phyloP scores from a whole-genome alignment of 306 rosid genomes.

The Medicago arabica region DNA sequence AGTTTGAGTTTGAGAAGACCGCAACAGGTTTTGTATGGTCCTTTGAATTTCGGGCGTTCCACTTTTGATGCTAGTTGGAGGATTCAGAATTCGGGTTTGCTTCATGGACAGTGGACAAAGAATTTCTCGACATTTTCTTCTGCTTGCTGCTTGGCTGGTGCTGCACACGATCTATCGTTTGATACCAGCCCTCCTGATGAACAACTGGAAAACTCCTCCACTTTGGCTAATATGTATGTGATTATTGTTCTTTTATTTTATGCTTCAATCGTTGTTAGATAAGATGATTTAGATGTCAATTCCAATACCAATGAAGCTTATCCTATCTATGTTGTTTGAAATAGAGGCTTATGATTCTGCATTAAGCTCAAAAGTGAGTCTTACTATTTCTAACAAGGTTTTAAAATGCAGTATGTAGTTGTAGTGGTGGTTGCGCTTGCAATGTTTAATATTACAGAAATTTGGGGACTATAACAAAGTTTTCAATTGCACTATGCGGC shows the following conservation, averaged over 20 bases:
- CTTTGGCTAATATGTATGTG: conserved; percentile 61
- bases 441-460: background rate
- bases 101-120: conserved; percentile 53
- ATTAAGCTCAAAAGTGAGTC: background rate
- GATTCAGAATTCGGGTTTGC: conserved; percentile 38
- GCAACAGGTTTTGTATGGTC: conserved; percentile 45
- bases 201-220: conserved; percentile 50
- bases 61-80: conserved; percentile 43
- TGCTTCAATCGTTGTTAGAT: conserved; percentile 6
- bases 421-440: background rate
- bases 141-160: conserved; percentile 56
- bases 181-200: conserved; percentile 62
- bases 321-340: conserved; percentile 17
- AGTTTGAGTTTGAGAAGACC: conserved; percentile 61
- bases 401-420: background rate
- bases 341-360: conserved; percentile 21
- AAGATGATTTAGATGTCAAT: conserved; percentile 11
- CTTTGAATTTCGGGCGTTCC: conserved; percentile 42
- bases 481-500: background rate
- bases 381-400: background rate
- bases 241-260: conserved; percentile 25
- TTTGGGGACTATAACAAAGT: background rate
- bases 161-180: conserved; percentile 66
- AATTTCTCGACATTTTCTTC: conserved; percentile 45
- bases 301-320: conserved; percentile 6